Conservation (phyloP, 2,329 filamentous ascomycete species). For the Clonostachys sp. region DNA sequence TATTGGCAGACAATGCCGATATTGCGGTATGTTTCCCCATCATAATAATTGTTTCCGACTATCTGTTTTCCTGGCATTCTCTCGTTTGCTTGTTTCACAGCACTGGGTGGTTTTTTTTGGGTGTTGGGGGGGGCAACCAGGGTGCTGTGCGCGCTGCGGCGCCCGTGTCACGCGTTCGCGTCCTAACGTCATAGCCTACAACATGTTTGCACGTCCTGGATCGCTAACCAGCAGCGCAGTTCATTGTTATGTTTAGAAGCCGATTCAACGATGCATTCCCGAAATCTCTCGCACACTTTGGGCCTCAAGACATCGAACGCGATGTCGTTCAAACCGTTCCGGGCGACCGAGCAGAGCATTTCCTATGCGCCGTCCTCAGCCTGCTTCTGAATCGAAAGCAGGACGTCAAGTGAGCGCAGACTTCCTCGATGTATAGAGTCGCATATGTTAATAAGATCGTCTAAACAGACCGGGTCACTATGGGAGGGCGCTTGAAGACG, state of each 20-base stretch:
- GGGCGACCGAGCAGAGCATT: conserved; percentile 78
- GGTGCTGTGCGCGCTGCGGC: conserved; percentile 21
- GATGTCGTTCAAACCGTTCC: conserved; percentile 75
- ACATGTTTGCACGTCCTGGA: not conserved
- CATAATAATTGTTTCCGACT: not conserved
- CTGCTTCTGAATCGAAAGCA: conserved; percentile 96
- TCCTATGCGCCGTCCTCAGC: conserved; percentile 84
- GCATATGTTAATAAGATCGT: not conserved
- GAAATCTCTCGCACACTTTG: conserved; percentile 81
- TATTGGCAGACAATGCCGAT: conserved; percentile 83
- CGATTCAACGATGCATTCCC: conserved; percentile 89
- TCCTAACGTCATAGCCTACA: conserved; percentile 21
- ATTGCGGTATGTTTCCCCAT: conserved; percentile 68
- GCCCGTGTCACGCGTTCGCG: conserved; percentile 48
- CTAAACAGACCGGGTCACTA: conserved; percentile 78
- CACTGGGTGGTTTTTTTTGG: not conserved
- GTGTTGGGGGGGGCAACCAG: conserved; percentile 11
- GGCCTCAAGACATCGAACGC: conserved; percentile 90
- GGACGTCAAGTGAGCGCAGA: conserved; percentile 79
- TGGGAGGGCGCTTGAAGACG: conserved; percentile 88
- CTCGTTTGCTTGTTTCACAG: not conserved
- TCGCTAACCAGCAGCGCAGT: conserved; percentile 50
- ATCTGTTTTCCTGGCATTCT: not conserved
- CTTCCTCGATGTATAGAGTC: not conserved
- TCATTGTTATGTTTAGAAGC: conserved; percentile 96